A percentile compares a stretch with the other conserved stretches of the same genome.
These are phyloP conservation scores for Phlegmacium glaucopus DNA, from an alignment of 768 basidiomycete species.

Conservation along the genomic window DNA sequence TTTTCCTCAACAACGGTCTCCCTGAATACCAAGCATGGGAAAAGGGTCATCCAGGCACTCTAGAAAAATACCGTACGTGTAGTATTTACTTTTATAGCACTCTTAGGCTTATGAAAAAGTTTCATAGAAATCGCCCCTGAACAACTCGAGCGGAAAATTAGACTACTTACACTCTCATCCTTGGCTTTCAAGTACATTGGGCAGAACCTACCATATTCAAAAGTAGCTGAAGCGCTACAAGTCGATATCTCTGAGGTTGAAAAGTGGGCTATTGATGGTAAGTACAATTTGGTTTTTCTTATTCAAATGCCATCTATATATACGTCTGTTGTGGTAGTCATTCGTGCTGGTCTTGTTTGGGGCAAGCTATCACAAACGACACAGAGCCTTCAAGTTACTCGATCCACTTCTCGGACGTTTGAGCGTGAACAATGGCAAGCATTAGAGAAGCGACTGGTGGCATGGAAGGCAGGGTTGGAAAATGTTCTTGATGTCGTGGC, in stretches of 20 bases:
- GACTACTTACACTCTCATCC: conserved; percentile 71
- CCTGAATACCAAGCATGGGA: conserved; percentile 63
- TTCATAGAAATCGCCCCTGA: conserved; percentile 26
- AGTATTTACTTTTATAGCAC: background rate
- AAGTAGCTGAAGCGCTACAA: conserved; percentile 64
- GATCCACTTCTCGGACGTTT: conserved; percentile 73
- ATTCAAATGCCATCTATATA: conserved; percentile 3
- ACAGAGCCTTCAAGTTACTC: conserved; percentile 68
- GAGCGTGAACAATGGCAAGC: conserved; percentile 77
- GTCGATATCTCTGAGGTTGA: conserved; percentile 69
- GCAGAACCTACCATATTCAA: conserved; percentile 66
- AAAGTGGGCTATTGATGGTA: conserved; percentile 86
- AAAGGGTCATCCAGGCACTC: conserved; percentile 39
- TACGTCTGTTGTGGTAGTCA: conserved; percentile 46
- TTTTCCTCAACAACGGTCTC: conserved; percentile 67
- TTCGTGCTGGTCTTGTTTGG: conserved; percentile 73
- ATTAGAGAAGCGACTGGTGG: conserved; percentile 68
- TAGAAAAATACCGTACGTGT: conserved; percentile 58
- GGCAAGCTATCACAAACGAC: conserved; percentile 84
- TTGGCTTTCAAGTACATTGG: conserved; percentile 78
- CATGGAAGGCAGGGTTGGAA: conserved; percentile 73
- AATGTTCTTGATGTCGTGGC: conserved; percentile 70
- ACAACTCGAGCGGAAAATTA: conserved; percentile 75
- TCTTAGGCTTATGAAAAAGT: background rate
- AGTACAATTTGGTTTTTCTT: conserved; percentile 11